Conservation (phyloP, 2,329 filamentous ascomycete genomes). For the Balansia obtecta region DNA sequence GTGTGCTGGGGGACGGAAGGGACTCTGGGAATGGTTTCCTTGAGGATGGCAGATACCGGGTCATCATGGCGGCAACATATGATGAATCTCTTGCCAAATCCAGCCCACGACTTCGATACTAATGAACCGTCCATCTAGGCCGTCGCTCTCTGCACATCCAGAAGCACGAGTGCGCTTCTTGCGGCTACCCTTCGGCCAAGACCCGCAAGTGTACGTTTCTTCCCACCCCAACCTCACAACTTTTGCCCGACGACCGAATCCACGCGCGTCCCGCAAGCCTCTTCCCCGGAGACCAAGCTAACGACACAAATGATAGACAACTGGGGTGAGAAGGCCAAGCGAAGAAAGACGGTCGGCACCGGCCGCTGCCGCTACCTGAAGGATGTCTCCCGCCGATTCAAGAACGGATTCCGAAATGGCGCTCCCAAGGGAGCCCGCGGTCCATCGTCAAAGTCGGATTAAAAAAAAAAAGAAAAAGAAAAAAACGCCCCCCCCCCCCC, state of each 20-base stretch:
- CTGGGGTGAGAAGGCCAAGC: slow-evolving; percentile 99
- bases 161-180: slow-evolving; percentile 93
- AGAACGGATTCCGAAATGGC: slow-evolving; percentile 93
- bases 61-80: not conserved
- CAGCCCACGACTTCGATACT: slow-evolving; percentile 1
- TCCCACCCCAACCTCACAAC: not conserved
- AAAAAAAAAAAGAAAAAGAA: not conserved
- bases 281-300: not conserved
- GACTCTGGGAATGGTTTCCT: no score
- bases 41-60: not conserved
- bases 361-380: slow-evolving; percentile 95
- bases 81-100: no score
- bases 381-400: slow-evolving; percentile 83
- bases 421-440: slow-evolving; percentile 66
- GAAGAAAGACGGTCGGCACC: slow-evolving; percentile 97
- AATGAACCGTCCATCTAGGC: slow-evolving; percentile 39
- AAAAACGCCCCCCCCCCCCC: no score
- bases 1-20: not conserved
- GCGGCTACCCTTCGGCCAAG: slow-evolving; percentile 96
- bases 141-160: slow-evolving; percentile 97
- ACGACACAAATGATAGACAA: slow-evolving; percentile 54
- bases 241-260: no score
- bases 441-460: slow-evolving; percentile 12
- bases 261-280: no score
- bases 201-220: slow-evolving; percentile 82